Percentiles rank a stretch among this genome's conserved stretches.
phyloP scores from a whole-genome alignment of 805 yeast genomes.

The Ogataea degrootiae region DNA sequence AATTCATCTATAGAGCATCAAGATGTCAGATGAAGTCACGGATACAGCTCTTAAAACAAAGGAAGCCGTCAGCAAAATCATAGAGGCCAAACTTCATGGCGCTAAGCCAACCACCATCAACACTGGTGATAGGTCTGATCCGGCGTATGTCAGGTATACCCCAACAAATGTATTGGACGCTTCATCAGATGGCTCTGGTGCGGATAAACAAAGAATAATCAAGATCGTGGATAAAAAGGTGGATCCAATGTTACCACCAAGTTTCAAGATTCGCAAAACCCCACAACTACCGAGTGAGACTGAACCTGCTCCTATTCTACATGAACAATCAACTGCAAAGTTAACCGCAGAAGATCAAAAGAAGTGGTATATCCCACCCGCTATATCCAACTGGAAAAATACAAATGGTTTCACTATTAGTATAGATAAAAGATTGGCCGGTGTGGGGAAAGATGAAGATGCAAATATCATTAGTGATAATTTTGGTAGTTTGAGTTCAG shows the following conservation, averaged over 20 bases:
- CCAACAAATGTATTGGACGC: conserved; percentile 33
- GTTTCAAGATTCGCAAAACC: conserved; percentile 65
- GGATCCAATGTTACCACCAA: conserved; percentile 87
- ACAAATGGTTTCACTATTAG: conserved; percentile 84
- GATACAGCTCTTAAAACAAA: conserved; percentile 52
- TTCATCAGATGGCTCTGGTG: conserved; percentile 7
- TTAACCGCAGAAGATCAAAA: conserved; percentile 68
- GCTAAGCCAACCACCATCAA: conserved; percentile 20
- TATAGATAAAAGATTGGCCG: conserved; percentile 69
- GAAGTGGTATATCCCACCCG: conserved; percentile 85
- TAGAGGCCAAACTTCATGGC: conserved; percentile 39
- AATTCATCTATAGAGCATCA: neutral
- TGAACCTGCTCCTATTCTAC: conserved; percentile 57
- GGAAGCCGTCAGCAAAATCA: conserved; percentile 46
- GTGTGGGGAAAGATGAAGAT: conserved; percentile 36
- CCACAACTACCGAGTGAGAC: conserved; percentile 62
- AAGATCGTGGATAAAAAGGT: conserved; percentile 61
- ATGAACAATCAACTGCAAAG: conserved; percentile 48
- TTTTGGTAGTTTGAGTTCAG: conserved; percentile 60
- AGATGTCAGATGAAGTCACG: conserved; percentile 11
- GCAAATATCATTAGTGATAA: conserved; percentile 46
- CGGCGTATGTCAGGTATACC: conserved; percentile 43
- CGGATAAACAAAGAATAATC: conserved; percentile 41
- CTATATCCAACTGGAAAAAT: conserved; percentile 93
- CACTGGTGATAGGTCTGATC: conserved; percentile 13